Evolutionary conservation across 164 flowering plant genomes (phyloP).

Genomic region (Brasenia schreberi): DNA sequence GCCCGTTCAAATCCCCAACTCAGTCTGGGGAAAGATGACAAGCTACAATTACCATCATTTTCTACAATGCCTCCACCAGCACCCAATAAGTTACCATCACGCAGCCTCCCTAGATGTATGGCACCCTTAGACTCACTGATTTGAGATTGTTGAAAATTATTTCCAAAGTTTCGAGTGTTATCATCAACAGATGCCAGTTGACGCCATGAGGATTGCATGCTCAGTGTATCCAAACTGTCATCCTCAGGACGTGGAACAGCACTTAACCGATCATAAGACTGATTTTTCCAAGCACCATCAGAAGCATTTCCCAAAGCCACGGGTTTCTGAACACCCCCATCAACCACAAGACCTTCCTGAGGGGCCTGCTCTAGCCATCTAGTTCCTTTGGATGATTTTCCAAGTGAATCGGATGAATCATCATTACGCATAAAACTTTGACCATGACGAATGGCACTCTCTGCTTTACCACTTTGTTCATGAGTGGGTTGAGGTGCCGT

Average conservation of each 20-base stretch:
- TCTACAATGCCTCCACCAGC: slow-evolving; percentile 4
- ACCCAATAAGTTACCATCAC: slow-evolving; percentile 19
- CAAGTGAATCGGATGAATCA: slow-evolving; percentile 19
- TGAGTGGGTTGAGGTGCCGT: slow-evolving; percentile 13
- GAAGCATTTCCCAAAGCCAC: slow-evolving; percentile 22
- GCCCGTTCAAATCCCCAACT: slow-evolving; percentile 16
- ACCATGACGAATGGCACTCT: slow-evolving; percentile 1
- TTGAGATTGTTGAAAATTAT: slow-evolving; percentile 8
- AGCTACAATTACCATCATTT: background rate
- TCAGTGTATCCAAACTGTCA: slow-evolving; percentile 11
- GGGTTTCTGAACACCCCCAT: slow-evolving; percentile 21
- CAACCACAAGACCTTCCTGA: slow-evolving; percentile 23
- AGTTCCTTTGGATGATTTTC: slow-evolving; percentile 22
- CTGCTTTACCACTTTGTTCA: slow-evolving; percentile 15
- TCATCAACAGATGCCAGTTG: slow-evolving; percentile 16
- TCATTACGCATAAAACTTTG: slow-evolving; percentile 7
- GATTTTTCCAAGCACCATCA: slow-evolving; percentile 21
- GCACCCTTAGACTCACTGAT: slow-evolving; percentile 14
- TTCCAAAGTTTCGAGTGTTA: slow-evolving; percentile 8
- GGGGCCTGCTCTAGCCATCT: slow-evolving; percentile 25
- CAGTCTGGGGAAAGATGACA: slow-evolving; percentile 10
- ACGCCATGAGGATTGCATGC: slow-evolving; percentile 15
- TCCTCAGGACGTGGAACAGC: slow-evolving; percentile 10
- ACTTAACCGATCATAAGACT: slow-evolving; percentile 22
- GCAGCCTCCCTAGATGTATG: slow-evolving; percentile 8